A percentile compares a stretch with the other conserved stretches of the same genome.
phyloP scores from a whole-genome alignment of 306 rosid genomes.

The Vicia villosa region DNA sequence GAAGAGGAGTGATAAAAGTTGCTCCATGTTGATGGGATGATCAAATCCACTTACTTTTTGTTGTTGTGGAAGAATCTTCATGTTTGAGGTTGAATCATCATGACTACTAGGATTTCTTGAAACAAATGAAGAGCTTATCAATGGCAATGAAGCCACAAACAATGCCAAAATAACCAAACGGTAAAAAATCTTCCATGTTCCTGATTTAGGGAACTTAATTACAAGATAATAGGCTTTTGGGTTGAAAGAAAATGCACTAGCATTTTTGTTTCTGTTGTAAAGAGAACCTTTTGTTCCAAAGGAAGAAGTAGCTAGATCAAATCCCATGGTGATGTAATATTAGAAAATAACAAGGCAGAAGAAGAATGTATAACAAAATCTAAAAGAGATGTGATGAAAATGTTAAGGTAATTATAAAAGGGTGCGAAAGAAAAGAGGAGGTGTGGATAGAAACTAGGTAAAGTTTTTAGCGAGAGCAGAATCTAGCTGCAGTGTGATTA shows the following conservation, averaged over 20 bases:
- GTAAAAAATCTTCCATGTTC: slow-evolving; percentile 37
- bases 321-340: slow-evolving; percentile 38
- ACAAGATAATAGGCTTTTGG: slow-evolving; percentile 44
- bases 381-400: background rate
- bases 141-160: slow-evolving; percentile 42
- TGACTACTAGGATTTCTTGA: slow-evolving; percentile 18
- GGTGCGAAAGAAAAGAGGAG: slow-evolving; percentile 2
- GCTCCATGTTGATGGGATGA: slow-evolving; percentile 8
- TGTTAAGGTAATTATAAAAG: background rate
- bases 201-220: slow-evolving; percentile 37
- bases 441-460: background rate
- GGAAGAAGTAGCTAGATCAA: slow-evolving; percentile 25
- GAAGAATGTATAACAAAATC: background rate
- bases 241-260: slow-evolving; percentile 18
- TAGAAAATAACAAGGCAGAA: background rate
- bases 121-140: slow-evolving; percentile 33
- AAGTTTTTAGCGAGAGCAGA: slow-evolving; percentile 67
- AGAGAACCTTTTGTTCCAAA: slow-evolving; percentile 26
- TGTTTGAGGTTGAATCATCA: background rate
- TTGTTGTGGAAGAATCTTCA: slow-evolving; percentile 8
- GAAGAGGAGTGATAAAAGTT: slow-evolving; percentile 41
- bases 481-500: slow-evolving; percentile 83
- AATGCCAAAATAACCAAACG: slow-evolving; percentile 47
- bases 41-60: background rate
- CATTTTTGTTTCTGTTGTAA: slow-evolving; percentile 21